phyloP scores from a whole-genome alignment of 495 filamentous ascomycete genomes.

The Xylaria flabelliformis region DNA sequence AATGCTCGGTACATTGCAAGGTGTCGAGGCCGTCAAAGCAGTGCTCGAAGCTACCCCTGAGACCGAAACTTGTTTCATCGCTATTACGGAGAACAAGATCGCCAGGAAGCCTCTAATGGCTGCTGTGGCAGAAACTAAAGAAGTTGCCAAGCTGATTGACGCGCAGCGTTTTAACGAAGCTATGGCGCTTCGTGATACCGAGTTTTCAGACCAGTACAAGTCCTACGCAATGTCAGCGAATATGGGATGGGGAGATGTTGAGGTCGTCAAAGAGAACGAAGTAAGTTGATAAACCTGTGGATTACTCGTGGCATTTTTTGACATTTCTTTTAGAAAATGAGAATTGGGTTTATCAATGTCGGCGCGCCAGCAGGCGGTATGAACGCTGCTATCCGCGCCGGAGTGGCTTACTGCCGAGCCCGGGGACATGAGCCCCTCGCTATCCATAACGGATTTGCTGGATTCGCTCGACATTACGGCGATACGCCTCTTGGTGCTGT shows the following conservation, averaged over 20 bases:
- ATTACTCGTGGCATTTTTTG: slow-evolving; percentile 31
- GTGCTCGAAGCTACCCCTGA: slow-evolving; percentile 91
- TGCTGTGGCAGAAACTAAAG: slow-evolving; percentile 83
- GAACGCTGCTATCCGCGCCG: slow-evolving; percentile 95
- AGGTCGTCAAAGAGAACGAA: slow-evolving; percentile 71
- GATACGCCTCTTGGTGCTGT: slow-evolving; percentile 85
- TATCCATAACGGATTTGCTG: slow-evolving; percentile 97
- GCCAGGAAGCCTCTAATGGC: slow-evolving; percentile 85
- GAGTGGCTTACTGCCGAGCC: slow-evolving; percentile 93
- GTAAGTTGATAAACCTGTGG: slow-evolving; percentile 49
- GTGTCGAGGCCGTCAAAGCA: slow-evolving; percentile 94
- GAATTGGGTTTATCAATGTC: slow-evolving; percentile 93
- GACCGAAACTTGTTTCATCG: slow-evolving; percentile 91
- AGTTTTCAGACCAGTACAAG: slow-evolving; percentile 91
- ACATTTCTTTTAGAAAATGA: slow-evolving; percentile 69
- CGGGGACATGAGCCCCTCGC: slow-evolving; percentile 90
- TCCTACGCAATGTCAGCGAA: slow-evolving; percentile 89
- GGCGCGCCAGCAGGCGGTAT: slow-evolving; percentile 99
- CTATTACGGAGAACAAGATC: slow-evolving; percentile 98
- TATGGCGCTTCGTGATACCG: slow-evolving; percentile 85
- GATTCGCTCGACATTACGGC: slow-evolving; percentile 86
- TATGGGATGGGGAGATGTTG: slow-evolving; percentile 50
- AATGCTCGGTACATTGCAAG: slow-evolving; percentile 90
- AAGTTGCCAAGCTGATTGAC: slow-evolving; percentile 80
- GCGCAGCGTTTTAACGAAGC: slow-evolving; percentile 82